Evolutionary conservation across 768 basidiomycete genomes (phyloP).

Genomic region (Trametes cubensis): DNA sequence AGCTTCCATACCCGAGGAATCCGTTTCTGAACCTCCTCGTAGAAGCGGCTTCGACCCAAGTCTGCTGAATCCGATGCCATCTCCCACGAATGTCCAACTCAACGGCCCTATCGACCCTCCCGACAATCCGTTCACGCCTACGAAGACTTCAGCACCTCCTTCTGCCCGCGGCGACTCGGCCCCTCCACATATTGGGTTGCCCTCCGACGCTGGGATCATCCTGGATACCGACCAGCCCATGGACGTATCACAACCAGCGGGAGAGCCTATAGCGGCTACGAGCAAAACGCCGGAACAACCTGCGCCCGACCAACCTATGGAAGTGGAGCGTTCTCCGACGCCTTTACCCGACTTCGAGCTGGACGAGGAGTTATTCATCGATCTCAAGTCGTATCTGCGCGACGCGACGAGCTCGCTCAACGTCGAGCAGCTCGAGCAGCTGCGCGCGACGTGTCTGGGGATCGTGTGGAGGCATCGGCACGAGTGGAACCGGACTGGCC

Average conservation of each 20-base stretch:
- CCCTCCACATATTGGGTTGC: not conserved
- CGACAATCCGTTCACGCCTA: conserved; percentile 23
- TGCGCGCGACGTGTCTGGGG: conserved; percentile 81
- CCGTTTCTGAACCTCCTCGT: conserved; percentile 23
- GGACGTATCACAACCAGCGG: conserved; percentile 18
- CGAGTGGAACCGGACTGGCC: conserved; percentile 79
- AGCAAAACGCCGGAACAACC: not conserved
- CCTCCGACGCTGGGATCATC: conserved; percentile 19
- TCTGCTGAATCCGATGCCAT: conserved; percentile 55
- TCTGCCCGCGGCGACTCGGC: not conserved
- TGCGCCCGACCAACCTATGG: conserved; percentile 44
- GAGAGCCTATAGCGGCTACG: conserved; percentile 7
- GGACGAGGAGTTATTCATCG: conserved; percentile 49
- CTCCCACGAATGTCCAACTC: conserved; percentile 1
- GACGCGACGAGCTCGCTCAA: conserved; percentile 61
- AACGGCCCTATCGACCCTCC: conserved; percentile 15
- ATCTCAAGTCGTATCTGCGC: conserved; percentile 53
- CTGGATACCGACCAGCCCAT: conserved; percentile 22
- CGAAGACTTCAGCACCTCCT: not conserved
- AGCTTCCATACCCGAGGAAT: not conserved
- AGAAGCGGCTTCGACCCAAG: conserved; percentile 52
- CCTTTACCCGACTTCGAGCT: conserved; percentile 81
- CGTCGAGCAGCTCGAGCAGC: conserved; percentile 91
- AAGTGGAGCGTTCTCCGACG: conserved; percentile 60
- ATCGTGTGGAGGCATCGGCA: conserved; percentile 79